Evolutionary conservation across 345 rosid genomes (phyloP), one percentile per base, ranked within the genome.

Genomic region (Gossypium stocksii): DNA sequence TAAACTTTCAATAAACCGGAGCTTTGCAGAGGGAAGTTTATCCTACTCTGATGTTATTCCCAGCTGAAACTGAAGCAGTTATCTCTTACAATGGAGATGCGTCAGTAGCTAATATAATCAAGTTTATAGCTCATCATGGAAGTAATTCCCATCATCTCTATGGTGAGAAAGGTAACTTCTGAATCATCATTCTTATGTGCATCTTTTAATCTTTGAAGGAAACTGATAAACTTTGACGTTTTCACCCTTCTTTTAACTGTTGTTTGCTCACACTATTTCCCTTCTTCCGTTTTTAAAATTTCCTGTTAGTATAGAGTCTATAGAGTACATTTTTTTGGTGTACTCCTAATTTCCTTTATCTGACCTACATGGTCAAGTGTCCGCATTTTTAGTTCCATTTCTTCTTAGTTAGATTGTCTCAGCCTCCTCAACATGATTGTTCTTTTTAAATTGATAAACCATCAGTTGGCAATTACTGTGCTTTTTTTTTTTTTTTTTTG

Each of bases 41-140:
- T 89, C 98, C 98, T 65, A 66, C 91, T 78, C 82, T 94, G 74
- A 54, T 89, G 77, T 80, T 94, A 54, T 94, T 92, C 84, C 98
- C 98, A 57, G 92, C 91, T 15, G 90, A 87, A 76, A 85, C 82
- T 70, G 87, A 86, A 83, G 76, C 77, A 34, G 82, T 84, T 53
- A 38, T 89, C 72, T 73, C 87, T 45, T 94, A 86, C 78, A 79
- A 82, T 71, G 99, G 99, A 75, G 91, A 90, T 73, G 74, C 83
- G 54, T 80, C 91, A 45, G 93, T 95, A 54, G 78, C 90, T 76
- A 86, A 89, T 81, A 69, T 95, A 77, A 80, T 87, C 58, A 81
- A 86, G 77, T 94, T 94, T 84, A 80, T 95, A 76, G 87, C 89
- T 76, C 80, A 78, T 60, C 77, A 83, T 79, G 96, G 97, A 61